These are phyloP conservation scores for Styphnolobium japonicum DNA, from an alignment of 306 rosid genomes.

Conservation along the genomic window DNA sequence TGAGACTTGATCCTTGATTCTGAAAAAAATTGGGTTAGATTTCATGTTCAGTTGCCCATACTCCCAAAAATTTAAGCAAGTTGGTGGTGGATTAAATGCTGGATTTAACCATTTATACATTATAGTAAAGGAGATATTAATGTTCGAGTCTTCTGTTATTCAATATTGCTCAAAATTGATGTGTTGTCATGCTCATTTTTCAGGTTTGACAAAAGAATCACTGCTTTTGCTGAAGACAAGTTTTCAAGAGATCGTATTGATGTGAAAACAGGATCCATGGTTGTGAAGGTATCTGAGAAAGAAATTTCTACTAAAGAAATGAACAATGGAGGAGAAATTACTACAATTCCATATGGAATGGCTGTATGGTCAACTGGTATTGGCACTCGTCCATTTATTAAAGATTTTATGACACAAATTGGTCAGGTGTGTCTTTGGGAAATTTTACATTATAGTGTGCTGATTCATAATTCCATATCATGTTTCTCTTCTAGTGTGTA, in stretches of 20 bases:
- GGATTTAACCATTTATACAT: neutral
- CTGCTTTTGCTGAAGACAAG: constrained; percentile 84
- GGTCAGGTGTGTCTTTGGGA: constrained; percentile 70
- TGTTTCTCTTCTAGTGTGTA: neutral
- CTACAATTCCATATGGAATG: constrained; percentile 90
- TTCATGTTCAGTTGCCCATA: neutral
- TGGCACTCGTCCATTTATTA: constrained; percentile 84
- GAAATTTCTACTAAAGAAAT: constrained; percentile 82
- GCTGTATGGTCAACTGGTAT: constrained; percentile 98
- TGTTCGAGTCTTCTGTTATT: neutral
- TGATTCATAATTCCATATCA: neutral
- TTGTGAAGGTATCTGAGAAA: constrained; percentile 73
- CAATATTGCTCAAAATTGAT: neutral
- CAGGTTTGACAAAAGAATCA: constrained; percentile 97
- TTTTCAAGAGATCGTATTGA: constrained; percentile 81
- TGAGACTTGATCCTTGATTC: neutral
- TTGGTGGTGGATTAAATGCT: neutral
- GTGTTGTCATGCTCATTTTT: constrained; percentile 22
- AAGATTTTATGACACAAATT: constrained; percentile 84
- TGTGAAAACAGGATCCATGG: constrained; percentile 95
- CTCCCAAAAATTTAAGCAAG: neutral
- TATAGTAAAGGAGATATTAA: neutral
- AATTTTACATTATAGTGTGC: constrained; percentile 12
- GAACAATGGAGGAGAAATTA: constrained; percentile 70
- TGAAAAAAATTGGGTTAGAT: neutral